Evolutionary conservation across 2,329 filamentous ascomycete genomes (phyloP), one percentile per base, ranked within the genome.

Genomic region (Dryadomyces quercus-mongolicae): DNA sequence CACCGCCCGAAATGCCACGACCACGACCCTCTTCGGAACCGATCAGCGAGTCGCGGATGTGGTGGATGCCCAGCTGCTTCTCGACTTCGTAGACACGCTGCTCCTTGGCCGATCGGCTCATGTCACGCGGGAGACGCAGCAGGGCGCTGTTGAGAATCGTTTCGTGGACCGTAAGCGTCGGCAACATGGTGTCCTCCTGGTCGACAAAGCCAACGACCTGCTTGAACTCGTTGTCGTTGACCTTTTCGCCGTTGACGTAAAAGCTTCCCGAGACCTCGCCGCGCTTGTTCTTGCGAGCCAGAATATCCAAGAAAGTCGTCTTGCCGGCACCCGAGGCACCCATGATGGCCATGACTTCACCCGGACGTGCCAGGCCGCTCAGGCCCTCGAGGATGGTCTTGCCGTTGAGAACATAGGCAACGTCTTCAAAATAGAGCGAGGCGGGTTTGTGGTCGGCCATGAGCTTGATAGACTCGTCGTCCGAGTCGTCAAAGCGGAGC

Each of bases 311-410:
- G 68, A 98, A 97, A 0, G 90, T 95, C 0, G 93, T 98, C 71
- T 98, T 98, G 56, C 93, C 93, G 45, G 93, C 94, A 34, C 93
- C 93, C 0, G 93, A 98, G 8, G 93, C 92, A 55, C 93, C 93
- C 92, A 98, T 98, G 63, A 98, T 95, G 9, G 93, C 93, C 60
- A 92, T 88, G 8, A 97, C 81, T 67, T 98, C 90, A n/a, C 94
- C 94, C 2, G 92, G 90, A 61, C 86, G 86, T n/a, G 92, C 91
- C 45, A 89, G 83, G 49, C 93, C 93, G 60, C 85, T 84, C 38
- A 98, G 85, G 15, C 80, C 81, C 16, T 78, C 77, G 2, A 98
- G 74, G 49, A 98, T 96, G 52, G 86, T 78, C 69, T 88, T 96
- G 43, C 89, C 89, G 60, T 94, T 95, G 42, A 98, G 76, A 21